These are phyloP conservation scores for Pseudomonodictys pantanalensis DNA, from an alignment of 495 filamentous ascomycete genomes.

Conservation along the genomic window DNA sequence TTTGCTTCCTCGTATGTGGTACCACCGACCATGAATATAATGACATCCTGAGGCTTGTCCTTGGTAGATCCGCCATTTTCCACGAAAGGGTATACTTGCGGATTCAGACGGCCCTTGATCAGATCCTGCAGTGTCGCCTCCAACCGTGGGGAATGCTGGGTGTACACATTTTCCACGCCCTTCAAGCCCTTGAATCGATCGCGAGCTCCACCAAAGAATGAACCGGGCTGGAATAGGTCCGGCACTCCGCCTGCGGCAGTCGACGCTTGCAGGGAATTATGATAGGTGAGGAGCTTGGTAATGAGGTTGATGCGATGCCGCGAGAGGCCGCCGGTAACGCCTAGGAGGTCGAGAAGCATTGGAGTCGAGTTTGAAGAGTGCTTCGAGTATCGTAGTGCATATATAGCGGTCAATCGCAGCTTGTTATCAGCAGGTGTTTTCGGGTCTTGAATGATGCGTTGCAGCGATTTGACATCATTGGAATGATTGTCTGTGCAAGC, in stretches of 20 bases:
- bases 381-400: constrained; percentile 86
- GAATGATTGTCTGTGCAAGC: constrained; percentile 95
- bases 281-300: constrained; percentile 74
- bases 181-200: constrained; percentile 92
- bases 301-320: constrained; percentile 70
- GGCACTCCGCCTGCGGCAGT: constrained; percentile 67
- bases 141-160: constrained; percentile 87
- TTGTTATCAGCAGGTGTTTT: constrained; percentile 75
- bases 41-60: constrained; percentile 94
- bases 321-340: constrained; percentile 70
- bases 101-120: constrained; percentile 82
- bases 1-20: constrained; percentile 96
- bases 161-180: constrained; percentile 98
- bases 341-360: constrained; percentile 79
- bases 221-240: constrained; percentile 86
- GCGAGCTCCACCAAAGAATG: constrained; percentile 85
- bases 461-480: constrained; percentile 82
- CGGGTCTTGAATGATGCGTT: constrained; percentile 75
- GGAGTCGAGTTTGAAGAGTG: constrained; percentile 76
- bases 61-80: constrained; percentile 78
- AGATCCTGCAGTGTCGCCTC: constrained; percentile 86
- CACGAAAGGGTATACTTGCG: constrained; percentile 85
- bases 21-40: constrained; percentile 91
- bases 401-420: constrained; percentile 81
- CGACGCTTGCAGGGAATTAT: constrained; percentile 73